Evolutionary conservation across 2,329 filamentous ascomycete species (phyloP).

Genomic region (Colletotrichum trifolii): DNA sequence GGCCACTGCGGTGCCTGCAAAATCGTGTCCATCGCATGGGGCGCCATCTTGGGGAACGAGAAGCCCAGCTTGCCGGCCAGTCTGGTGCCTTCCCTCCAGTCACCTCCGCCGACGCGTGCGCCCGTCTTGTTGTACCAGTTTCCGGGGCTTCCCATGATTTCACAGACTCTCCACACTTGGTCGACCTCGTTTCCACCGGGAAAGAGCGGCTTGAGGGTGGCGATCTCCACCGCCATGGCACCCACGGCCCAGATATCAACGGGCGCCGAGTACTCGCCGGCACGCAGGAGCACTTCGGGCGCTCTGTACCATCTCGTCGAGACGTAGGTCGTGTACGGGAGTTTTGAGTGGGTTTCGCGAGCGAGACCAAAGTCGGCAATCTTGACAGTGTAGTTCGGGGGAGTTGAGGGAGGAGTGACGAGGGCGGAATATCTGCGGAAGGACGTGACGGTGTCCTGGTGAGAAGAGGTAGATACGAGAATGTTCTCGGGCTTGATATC

Average conservation of each 20-base stretch:
- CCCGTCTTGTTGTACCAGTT: slow-evolving; percentile 98
- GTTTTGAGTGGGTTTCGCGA: slow-evolving; percentile 95
- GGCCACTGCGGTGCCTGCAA: slow-evolving; percentile 94
- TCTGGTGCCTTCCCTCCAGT: slow-evolving; percentile 95
- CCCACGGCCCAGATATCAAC: slow-evolving; percentile 99
- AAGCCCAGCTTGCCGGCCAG: slow-evolving; percentile 97
- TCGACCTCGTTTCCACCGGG: slow-evolving; percentile 98
- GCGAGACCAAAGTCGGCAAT: slow-evolving; percentile 98
- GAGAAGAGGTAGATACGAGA: slow-evolving; percentile 90
- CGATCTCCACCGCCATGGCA: slow-evolving; percentile 98
- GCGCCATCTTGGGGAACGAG: slow-evolving; percentile 99
- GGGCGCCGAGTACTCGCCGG: slow-evolving; percentile 95
- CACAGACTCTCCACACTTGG: slow-evolving; percentile 98
- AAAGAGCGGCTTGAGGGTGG: slow-evolving; percentile 95
- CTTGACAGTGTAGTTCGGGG: slow-evolving; percentile 94
- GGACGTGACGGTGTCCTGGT: slow-evolving; percentile 79
- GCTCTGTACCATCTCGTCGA: slow-evolving; percentile 98
- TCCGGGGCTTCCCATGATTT: slow-evolving; percentile 98
- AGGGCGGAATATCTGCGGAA: slow-evolving; percentile 94
- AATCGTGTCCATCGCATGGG: slow-evolving; percentile 95
- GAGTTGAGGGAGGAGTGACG: slow-evolving; percentile 94
- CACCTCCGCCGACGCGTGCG: slow-evolving; percentile 87
- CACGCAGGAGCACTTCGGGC: slow-evolving; percentile 91
- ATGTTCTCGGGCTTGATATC: slow-evolving; percentile 99
- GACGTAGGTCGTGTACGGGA: slow-evolving; percentile 98